Base-by-base conservation (phyloP, 257 asterid genomes). In the Przewalskia tangutica region DNA sequence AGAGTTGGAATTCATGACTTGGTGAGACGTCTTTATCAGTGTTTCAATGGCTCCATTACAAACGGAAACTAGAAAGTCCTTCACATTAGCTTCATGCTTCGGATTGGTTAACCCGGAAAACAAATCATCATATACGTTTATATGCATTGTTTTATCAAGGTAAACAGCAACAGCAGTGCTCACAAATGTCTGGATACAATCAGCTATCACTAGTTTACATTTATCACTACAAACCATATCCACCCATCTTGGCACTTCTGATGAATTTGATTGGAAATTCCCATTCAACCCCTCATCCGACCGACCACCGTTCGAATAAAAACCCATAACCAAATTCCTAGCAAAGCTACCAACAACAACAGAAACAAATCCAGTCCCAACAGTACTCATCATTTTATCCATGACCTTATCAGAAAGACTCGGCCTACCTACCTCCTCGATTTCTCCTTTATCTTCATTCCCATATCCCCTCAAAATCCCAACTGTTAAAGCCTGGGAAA, bases 31-130 rank as follows among this genome's bases (percentile, higher is more conserved):
- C 91, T 89, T 94, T 10, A 96, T 91, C 18, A 96, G 93, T 77
- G 98, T 94, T 84, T 96, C 95, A 73, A 96, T 91, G 53, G 97
- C 97, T 20, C 97, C 98, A 83, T 94, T 96, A 80, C 98, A 94
- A 70, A 96, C 85, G 27, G 97, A 94, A 83, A 88, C 97, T 77
- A 96, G 86, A 64, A 92, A 53, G 67, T 91, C 97, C 6, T 86
- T 84, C 73, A 89, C 89, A 82, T 94, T 88, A 56, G 83, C 81
- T 81, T 93, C 91, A 89, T 96, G 95, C 81, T 93, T 96, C 44
- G 98, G 99, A 89, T 96, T 92, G 46, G 99, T 94, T 89, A 96
- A 65, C 46, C 97, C 97, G 14, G 97, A 82, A 88, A 94, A 94
- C 78, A 96, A 68, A 40, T 96, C 98, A 80, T 96, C 98, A 13